phyloP scores from a whole-genome alignment of 2,329 filamentous ascomycete species.

The Penicillium sp. region DNA sequence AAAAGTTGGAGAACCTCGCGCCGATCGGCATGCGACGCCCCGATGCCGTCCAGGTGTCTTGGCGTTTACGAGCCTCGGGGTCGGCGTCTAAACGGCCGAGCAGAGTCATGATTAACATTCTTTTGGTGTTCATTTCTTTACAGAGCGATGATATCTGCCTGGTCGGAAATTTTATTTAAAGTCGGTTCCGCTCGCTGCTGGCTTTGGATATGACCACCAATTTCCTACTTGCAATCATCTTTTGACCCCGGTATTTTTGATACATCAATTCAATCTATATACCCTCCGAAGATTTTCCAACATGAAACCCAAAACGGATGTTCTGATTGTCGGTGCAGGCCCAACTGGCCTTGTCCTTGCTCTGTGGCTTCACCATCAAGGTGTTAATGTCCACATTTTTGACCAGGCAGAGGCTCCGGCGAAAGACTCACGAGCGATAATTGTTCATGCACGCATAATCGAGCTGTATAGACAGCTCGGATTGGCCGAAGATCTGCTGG shows the following conservation, averaged over 20 bases:
- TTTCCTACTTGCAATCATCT: not conserved
- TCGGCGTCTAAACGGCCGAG: conserved; percentile 9
- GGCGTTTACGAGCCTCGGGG: conserved; percentile 4
- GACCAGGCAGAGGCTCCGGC: conserved; percentile 36
- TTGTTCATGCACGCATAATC: conserved; percentile 44
- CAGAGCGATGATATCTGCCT: not conserved
- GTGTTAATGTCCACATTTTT: conserved; percentile 35
- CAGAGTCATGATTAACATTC: too few relatives aligned
- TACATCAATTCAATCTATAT: not conserved
- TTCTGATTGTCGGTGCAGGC: conserved; percentile 26
- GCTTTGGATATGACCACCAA: not conserved
- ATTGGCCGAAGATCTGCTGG: conserved; percentile 31
- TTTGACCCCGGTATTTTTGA: not conserved
- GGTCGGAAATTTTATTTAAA: not conserved
- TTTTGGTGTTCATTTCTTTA: not conserved
- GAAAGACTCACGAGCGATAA: conserved; percentile 34
- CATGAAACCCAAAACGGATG: conserved; percentile 10
- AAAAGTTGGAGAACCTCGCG: not conserved
- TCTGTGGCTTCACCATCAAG: conserved; percentile 24
- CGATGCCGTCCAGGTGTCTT: not conserved
- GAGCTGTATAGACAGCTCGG: conserved; percentile 45
- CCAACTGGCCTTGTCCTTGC: conserved; percentile 27
- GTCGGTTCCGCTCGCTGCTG: not conserved
- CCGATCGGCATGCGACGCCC: conserved; percentile 8
- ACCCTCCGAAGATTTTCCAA: not conserved